Evolutionary conservation across 2,329 filamentous ascomycete species (phyloP), one percentile per base, ranked within the genome.

Genomic region (Fusarium papillatum): DNA sequence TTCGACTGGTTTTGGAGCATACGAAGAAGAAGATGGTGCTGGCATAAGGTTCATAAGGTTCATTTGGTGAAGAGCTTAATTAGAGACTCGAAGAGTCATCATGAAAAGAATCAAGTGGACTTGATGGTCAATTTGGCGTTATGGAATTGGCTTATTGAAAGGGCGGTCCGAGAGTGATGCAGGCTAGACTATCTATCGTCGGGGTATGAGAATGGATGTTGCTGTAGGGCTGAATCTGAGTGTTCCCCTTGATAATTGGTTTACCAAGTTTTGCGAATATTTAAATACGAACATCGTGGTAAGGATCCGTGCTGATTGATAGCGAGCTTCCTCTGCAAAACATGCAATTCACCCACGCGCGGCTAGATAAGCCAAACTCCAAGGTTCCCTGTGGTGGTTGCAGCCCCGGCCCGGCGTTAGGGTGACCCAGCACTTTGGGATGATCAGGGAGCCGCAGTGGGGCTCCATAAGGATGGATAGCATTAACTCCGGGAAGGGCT

Each of bases 1-100:
- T 93, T 73, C 84, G 84, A 69, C 86, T 84, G 10, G 91, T 93
- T 2, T 75, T 93, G 74, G 86, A 90, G 77, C 86, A 90, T 76
- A 90, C 87, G 0, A 88, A 84, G 81, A 78, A 69, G 46, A 83
- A 82, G 68, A 66, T 82, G 73, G 63, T 68, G 64, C 34, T 61
- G 11, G 61, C 65, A 17, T 76, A 43, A 66, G 16, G 43, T 64
- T n/a, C 50, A 59, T 38, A 41, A 66, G n/a, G 43, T 64, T n/a
- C 50, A 59, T 38, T 78, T 68, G 38, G 46, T 10, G 66, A 43
- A 71, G 43, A 38, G 29, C 24, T 24, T 39, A 55, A 39, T 61
- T 61, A 57, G 22, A n/a, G 50, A 63, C 13, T 9, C 48, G 22
- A 55, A 39, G 9, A 29, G 39, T 53, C 22, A 60, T 34, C 17